Conservation (phyloP, 2,329 filamentous ascomycete species). For the Blastomyces silverae region DNA sequence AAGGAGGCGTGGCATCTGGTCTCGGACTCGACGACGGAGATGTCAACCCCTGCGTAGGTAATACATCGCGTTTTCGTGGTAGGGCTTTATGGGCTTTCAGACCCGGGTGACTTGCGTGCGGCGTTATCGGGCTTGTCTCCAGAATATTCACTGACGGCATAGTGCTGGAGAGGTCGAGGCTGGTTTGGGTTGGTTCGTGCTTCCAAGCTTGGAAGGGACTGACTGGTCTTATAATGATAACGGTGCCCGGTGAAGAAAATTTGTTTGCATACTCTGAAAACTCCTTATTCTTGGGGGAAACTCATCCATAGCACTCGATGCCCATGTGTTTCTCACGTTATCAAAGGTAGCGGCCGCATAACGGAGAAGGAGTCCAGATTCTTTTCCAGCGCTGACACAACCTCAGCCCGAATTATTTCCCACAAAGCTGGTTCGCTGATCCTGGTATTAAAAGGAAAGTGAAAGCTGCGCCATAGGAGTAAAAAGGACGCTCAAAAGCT, state of each 20-base stretch:
- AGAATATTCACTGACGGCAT: conserved; percentile 9
- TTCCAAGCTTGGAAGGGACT: too few species aligned
- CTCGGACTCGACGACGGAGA: conserved; percentile 24
- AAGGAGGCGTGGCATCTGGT: conserved; percentile 22
- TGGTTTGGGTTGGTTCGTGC: neutral
- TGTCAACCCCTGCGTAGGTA: conserved; percentile 22
- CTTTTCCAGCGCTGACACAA: neutral
- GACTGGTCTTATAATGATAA: conserved; percentile 4
- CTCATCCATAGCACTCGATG: conserved; percentile 2
- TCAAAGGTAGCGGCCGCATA: neutral
- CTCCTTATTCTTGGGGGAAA: neutral
- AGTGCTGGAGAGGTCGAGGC: neutral
- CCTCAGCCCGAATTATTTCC: neutral
- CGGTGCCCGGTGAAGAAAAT: neutral
- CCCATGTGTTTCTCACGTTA: neutral
- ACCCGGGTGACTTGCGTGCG: conserved; percentile 26
- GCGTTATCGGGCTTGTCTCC: neutral
- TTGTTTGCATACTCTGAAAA: neutral
- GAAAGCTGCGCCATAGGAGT: neutral
- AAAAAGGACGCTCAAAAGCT: neutral
- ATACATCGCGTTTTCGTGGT: conserved; percentile 32
- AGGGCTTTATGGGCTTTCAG: conserved; percentile 40
- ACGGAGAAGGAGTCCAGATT: neutral
- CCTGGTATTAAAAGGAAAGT: neutral
- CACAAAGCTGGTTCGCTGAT: neutral